Evolutionary conservation across 192 early-diverging fungal genomes (phyloP).

Genomic region (Pilaira anomala): DNA sequence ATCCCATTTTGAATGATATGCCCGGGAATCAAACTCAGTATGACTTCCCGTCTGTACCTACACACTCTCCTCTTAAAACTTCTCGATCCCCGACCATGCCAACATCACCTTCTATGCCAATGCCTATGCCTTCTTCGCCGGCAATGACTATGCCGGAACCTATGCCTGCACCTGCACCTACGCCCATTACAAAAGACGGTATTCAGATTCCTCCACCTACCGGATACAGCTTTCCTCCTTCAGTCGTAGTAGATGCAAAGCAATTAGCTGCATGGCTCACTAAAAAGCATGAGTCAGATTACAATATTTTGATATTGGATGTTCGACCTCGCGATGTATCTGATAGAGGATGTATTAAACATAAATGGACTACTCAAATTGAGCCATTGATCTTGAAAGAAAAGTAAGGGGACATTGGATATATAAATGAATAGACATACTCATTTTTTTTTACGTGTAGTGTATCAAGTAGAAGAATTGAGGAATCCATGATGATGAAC

Average conservation of each 20-base stretch:
- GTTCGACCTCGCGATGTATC: slow-evolving; percentile 70
- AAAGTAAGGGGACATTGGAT: slow-evolving; percentile 45
- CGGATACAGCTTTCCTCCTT: slow-evolving; percentile 25
- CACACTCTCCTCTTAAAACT: slow-evolving; percentile 15
- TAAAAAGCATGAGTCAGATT: slow-evolving; percentile 26
- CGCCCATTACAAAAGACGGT: not conserved
- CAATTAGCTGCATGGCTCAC: slow-evolving; percentile 38
- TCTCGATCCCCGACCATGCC: not conserved
- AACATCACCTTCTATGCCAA: not conserved
- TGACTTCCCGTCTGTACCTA: slow-evolving; percentile 5
- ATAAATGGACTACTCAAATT: slow-evolving; percentile 64
- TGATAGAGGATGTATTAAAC: slow-evolving; percentile 65
- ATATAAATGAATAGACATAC: not conserved
- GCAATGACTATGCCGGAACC: slow-evolving; percentile 14
- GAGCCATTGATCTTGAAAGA: slow-evolving; percentile 63
- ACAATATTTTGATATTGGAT: slow-evolving; percentile 69
- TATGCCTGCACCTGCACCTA: not conserved
- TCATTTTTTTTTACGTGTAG: slow-evolving; percentile 22
- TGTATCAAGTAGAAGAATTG: slow-evolving; percentile 48
- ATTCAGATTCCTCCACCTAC: slow-evolving; percentile 21
- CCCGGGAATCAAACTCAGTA: not conserved
- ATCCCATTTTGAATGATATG: not conserved
- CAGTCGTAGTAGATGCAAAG: slow-evolving; percentile 39
- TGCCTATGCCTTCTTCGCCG: not conserved
- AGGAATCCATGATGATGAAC: slow-evolving; percentile 55